Percentiles rank a stretch among this genome's conserved stretches.
Conservation (phyloP, 1,284 basidiomycete genomes). For the Rhodotorula sp. region DNA sequence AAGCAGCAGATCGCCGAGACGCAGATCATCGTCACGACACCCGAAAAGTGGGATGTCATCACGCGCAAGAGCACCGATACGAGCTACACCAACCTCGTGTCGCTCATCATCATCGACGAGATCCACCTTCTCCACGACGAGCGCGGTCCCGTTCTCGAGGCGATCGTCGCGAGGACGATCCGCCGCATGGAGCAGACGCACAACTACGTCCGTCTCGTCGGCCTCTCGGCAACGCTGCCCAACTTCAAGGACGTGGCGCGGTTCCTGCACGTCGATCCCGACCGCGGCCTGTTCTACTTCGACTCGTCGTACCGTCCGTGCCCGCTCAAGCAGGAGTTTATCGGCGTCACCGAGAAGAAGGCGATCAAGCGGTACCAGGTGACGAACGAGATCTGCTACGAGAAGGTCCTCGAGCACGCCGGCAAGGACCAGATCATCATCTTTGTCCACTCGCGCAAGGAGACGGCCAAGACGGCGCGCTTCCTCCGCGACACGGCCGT, state of each 20-base stretch:
- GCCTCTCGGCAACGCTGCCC: slow-evolving; percentile 92
- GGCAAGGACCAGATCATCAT: slow-evolving; percentile 80
- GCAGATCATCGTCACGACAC: slow-evolving; percentile 98
- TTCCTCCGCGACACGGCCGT: slow-evolving; percentile 94
- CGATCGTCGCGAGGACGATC: slow-evolving; percentile 87
- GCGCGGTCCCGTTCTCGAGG: slow-evolving; percentile 94
- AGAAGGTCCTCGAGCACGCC: slow-evolving; percentile 93
- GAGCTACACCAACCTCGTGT: slow-evolving; percentile 94
- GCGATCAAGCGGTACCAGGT: slow-evolving; percentile 98
- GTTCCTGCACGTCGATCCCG: slow-evolving; percentile 91
- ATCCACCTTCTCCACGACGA: slow-evolving; percentile 98
- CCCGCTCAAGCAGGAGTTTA: slow-evolving; percentile 92
- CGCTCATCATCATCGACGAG: slow-evolving; percentile 96
- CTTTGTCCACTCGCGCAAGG: slow-evolving; percentile 97
- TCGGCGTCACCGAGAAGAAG: slow-evolving; percentile 98
- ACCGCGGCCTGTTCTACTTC: slow-evolving; percentile 95
- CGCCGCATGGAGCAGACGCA: slow-evolving; percentile 91
- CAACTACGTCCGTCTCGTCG: slow-evolving; percentile 90
- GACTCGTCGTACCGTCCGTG: slow-evolving; percentile 92
- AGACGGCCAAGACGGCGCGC: slow-evolving; percentile 95
- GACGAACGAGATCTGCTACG: slow-evolving; percentile 99
- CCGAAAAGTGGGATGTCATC: slow-evolving; percentile 99
- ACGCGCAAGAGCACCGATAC: slow-evolving; percentile 97
- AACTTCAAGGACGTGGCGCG: slow-evolving; percentile 99
- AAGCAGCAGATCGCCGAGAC: slow-evolving; percentile 97